These are phyloP conservation scores for Ricinus communis DNA, from an alignment of 345 rosid species.

Conservation along the genomic window DNA sequence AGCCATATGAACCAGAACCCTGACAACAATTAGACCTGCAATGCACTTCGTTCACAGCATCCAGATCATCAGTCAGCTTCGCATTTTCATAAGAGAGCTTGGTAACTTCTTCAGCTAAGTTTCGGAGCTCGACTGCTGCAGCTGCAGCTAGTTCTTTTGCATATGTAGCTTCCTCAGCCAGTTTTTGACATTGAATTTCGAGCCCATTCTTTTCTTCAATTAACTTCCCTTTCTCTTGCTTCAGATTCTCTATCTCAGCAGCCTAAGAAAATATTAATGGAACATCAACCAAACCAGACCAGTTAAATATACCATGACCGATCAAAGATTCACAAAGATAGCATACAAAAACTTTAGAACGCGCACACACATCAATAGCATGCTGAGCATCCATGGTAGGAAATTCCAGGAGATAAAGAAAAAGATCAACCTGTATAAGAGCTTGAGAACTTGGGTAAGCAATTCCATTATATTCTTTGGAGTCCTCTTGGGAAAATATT, in stretches of 20 bases:
- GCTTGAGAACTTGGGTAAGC: constrained; percentile 39
- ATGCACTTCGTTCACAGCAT: constrained; percentile 42
- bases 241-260: constrained; percentile 55
- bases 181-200: constrained; percentile 47
- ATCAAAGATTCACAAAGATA: background rate
- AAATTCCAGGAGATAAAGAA: constrained; percentile 8
- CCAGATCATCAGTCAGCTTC: constrained; percentile 49
- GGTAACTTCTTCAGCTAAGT: constrained; percentile 74
- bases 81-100: constrained; percentile 64
- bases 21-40: constrained; percentile 34
- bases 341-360: background rate
- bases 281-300: background rate
- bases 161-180: constrained; percentile 68
- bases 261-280: constrained; percentile 36
- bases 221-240: constrained; percentile 48
- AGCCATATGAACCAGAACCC: constrained; percentile 30
- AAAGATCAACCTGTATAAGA: constrained; percentile 44
- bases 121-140: constrained; percentile 63
- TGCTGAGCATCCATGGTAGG: constrained; percentile 7
- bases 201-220: constrained; percentile 58
- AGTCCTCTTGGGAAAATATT: constrained; percentile 63
- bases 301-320: background rate
- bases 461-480: constrained; percentile 44
- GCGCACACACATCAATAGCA: constrained; percentile 7
- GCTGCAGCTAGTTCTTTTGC: constrained; percentile 73